phyloP scores from a whole-genome alignment of 768 basidiomycete species.

The Botryobasidium botryosum region DNA sequence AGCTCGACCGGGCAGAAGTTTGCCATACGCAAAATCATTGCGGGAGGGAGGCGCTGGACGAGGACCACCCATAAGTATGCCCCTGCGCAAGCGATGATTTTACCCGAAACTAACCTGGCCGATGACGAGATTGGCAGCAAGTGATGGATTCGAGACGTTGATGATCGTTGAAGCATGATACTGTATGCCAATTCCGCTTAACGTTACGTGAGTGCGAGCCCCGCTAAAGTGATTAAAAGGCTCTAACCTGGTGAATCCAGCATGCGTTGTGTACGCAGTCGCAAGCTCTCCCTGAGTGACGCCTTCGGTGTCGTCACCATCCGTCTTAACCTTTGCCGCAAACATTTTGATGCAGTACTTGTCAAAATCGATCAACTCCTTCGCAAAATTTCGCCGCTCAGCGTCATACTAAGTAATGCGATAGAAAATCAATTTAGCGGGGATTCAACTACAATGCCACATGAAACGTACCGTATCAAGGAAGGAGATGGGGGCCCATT shows the following conservation, averaged over 20 bases:
- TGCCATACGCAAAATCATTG: slow-evolving; percentile 31
- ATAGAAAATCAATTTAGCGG: no score
- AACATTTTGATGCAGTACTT: slow-evolving; percentile 44
- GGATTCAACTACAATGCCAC: no score
- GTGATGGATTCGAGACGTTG: slow-evolving; percentile 21
- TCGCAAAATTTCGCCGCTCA: no score
- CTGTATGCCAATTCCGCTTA: slow-evolving; percentile 35
- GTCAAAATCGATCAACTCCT: slow-evolving; percentile 59
- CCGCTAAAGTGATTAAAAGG: neutral
- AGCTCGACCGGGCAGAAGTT: slow-evolving; percentile 35
- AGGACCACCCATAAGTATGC: neutral
- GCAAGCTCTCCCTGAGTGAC: slow-evolving; percentile 32
- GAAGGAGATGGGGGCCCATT: no score
- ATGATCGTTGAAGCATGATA: slow-evolving; percentile 35
- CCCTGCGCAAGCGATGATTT: neutral
- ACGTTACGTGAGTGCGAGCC: neutral
- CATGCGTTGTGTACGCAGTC: slow-evolving; percentile 35
- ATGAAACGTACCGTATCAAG: slow-evolving; percentile 36
- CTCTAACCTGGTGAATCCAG: slow-evolving; percentile 34
- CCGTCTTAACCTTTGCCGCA: slow-evolving; percentile 44
- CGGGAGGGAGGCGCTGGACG: slow-evolving; percentile 31
- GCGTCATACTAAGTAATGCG: no score
- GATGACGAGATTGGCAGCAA: slow-evolving; percentile 27
- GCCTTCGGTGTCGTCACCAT: slow-evolving; percentile 28
- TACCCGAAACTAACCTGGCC: slow-evolving; percentile 21